Base-by-base conservation (phyloP, 257 asterid genomes). In the Lycium ferocissimum region DNA sequence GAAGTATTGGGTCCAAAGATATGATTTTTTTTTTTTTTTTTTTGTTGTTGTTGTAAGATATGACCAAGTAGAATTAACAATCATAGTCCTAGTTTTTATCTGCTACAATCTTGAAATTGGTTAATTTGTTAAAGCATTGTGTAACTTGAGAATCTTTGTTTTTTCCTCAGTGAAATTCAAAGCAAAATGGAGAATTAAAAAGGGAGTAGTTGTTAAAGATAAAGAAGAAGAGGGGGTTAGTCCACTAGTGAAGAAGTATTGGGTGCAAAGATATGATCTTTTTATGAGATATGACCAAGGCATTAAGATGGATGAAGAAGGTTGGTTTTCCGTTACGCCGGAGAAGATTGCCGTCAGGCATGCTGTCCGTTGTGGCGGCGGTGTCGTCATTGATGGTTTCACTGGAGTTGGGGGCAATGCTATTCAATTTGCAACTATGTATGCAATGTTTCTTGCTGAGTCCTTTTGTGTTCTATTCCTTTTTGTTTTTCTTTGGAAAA, bases 321-420 rank as follows among this genome's bases (percentile, higher is more conserved):
- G 99, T 33, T 96, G 99, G 99, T 96, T 90, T 89, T 96, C 99
- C 82, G 99, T 93, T 86, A 96, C 99, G 70, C 98, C 98, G 78
- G 99, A 96, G 88, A 89, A 85, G 85, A 91, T 96, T 51, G 98
- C 99, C 67, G 89, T 87, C 86, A n/a, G 89, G 26, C 99, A 96
- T 85, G 98, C 98, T 43, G 83, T 47, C 33, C 91, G 93, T 79
- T 92, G 94, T 86, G 88, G 91, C 3, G 91, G 89, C 22, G 93
- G 91, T 54, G 94, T 96, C 22, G 92, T 93, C 63, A 92, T 96
- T 37, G 99, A 96, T 43, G 94, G 92, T 62, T 96, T 96, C 66
- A 73, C 98, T 3, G 99, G 99, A 53, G 95, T 91, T 18, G 99
- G 98, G 18, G 99, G 99, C 33, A 96, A 96, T 79, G 90, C 99